A percentile compares a stretch with the other conserved stretches of the same genome.
Evolutionary conservation across 202 grass and related monocot species (phyloP).

Genomic region (Dendrocalamus latiflorus): DNA sequence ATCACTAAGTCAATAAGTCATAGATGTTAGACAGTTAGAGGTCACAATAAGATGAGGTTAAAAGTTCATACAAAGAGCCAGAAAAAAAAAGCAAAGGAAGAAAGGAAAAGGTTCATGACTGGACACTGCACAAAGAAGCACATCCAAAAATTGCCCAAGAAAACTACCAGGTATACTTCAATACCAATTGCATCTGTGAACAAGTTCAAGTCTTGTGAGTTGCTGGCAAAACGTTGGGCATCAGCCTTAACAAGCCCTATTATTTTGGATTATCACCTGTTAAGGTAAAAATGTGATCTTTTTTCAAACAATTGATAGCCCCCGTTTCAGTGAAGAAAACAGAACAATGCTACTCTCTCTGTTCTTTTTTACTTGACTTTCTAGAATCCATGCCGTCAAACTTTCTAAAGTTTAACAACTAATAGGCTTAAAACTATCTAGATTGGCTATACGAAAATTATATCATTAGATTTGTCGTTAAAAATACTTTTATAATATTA

Average conservation of each 20-base stretch:
- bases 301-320: not conserved
- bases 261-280: not conserved
- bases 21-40: not conserved
- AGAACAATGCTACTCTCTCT: not conserved
- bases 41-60: not conserved
- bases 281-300: not conserved
- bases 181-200: not conserved
- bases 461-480: no score
- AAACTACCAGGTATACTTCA: slow-evolving; percentile 1
- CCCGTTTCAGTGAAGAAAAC: not conserved
- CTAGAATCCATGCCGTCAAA: no score
- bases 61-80: not conserved
- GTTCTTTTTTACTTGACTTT: no score
- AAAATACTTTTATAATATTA: no score
- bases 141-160: not conserved
- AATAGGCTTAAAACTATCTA: no score
- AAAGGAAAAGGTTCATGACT: not conserved
- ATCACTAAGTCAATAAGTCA: not conserved
- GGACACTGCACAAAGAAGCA: not conserved
- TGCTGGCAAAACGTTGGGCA: not conserved
- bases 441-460: no score
- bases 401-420: no score
- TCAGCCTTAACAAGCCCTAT: not conserved
- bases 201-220: not conserved
- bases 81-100: not conserved